Evolutionary conservation across 768 basidiomycete genomes (phyloP), one percentile per base, ranked within the genome.

Genomic region (Neoboletus magnificus): DNA sequence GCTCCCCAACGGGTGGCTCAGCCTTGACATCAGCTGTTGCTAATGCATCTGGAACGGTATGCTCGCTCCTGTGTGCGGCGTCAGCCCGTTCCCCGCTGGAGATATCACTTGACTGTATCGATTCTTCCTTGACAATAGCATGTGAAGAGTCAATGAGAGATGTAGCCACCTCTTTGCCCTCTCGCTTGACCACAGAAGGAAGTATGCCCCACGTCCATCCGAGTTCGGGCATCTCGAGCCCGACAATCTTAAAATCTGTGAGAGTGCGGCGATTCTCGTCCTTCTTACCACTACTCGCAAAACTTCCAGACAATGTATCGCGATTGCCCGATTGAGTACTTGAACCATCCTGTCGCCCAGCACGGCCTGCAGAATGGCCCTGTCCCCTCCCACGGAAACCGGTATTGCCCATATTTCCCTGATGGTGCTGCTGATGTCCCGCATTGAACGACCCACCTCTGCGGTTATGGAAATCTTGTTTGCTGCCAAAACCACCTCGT

Each of bases 191-290:
- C 20, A 63, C 55, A 37, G 65, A 57, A 32, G 82, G 82, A 49
- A 84, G 65, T 48, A 76, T 62, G 57, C 93, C 93, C 96, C 96
- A 98, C 48, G 77, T 81, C 96, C 96, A 98, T 62, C 75, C 77
- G 55, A 97, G 76, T 62, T 88, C 86, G 63, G 79, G 83, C 62
- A 97, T 88, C 69, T 91, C 85, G 62, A 98, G 79, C 27, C 90
- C 94, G 66, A 95, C 79, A 69, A 99, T 93, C 76, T 96, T 92
- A 83, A 99, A 99, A 76, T 98, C 96, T 36, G 94, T 98, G 63
- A 99, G 85, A 30, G 95, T 97, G 65, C 92, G 84, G 66, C 87
- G 83, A 69, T 89, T 88, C 72, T 93, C 91, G 68, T 91, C 89
- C 73, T 87, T 89, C 81, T 91, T 91, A 80, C 86, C 84, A 66